A percentile compares a stretch with the other conserved stretches of the same genome.
Conservation (phyloP, 2,329 filamentous ascomycete genomes). For the Colletotrichum camelliae region DNA sequence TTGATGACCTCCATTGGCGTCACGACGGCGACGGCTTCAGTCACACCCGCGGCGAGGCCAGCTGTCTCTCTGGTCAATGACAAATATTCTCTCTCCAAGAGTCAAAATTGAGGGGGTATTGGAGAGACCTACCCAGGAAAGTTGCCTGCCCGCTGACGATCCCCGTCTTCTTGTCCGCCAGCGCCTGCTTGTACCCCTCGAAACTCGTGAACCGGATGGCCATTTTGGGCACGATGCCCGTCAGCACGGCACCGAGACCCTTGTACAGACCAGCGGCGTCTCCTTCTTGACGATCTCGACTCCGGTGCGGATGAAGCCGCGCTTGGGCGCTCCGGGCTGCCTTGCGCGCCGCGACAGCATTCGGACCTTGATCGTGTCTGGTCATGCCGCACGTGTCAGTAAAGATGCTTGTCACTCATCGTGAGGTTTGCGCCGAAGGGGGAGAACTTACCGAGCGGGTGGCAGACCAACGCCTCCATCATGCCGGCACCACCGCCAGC, state of each 20-base stretch:
- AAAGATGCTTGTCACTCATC: background rate
- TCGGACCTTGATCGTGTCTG: conserved; percentile 97
- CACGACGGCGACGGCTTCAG: conserved; percentile 94
- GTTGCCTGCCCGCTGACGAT: conserved; percentile 74
- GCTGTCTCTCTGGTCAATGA: conserved; percentile 46
- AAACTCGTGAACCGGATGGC: conserved; percentile 98
- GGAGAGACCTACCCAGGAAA: conserved; percentile 42
- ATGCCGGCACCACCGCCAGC: conserved; percentile 97
- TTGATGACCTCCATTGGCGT: conserved; percentile 99
- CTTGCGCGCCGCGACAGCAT: conserved; percentile 93
- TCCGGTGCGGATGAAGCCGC: conserved; percentile 88
- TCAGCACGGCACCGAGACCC: conserved; percentile 94
- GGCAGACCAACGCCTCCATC: conserved; percentile 98
- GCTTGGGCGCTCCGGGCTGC: conserved; percentile 81
- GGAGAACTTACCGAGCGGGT: conserved; percentile 80
- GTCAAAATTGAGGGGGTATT: rapidly evolving
- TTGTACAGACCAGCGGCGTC: conserved; percentile 94
- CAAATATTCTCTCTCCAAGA: background rate
- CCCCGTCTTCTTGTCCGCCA: conserved; percentile 73
- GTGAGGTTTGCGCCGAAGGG: background rate
- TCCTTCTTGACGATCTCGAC: conserved; percentile 86
- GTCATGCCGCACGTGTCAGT: background rate
- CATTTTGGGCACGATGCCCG: conserved; percentile 98
- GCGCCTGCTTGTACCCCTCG: conserved; percentile 88
- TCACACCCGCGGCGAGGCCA: conserved; percentile 90